Evolutionary conservation across 2,329 filamentous ascomycete species (phyloP), one percentile per base, ranked within the genome.

Genomic region (Alternaria brassicae): DNA sequence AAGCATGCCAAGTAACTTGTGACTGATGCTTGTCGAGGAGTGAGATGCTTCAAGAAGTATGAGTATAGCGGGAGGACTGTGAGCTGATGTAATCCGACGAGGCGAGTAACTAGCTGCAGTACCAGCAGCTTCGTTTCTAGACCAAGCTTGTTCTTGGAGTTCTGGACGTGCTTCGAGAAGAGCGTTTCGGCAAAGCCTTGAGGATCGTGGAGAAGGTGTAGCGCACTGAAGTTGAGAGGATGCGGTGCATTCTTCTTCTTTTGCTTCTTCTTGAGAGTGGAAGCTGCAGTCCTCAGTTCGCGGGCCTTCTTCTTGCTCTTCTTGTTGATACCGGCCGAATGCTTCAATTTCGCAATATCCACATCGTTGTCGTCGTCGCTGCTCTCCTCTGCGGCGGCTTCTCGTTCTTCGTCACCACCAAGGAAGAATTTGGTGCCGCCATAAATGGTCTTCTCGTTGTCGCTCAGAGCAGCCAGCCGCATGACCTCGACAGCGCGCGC

Each of bases 401-500:
- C 95, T 67, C 93, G 88, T 79, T 98, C 95, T 78, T 96, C 94
- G 77, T 99, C 95, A 32, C 93, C 93, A 23, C 95, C 95, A 1
- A 99, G 84, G 82, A 99, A 99, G 83, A 98, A 99, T 23, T 92
- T 87, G 13, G 96, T 91, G 42, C 92, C 93, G 15, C 93, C 92
- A 6, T 91, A 83, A 25, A 95, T 87, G 3, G 98, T 93, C 80
- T 99, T 99, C 70, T 96, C 92, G 69, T 97, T 96, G 51, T 97
- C 90, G 3, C 92, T 88, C 56, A 99, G 81, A 54, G 90, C 89
- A 0, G 94, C 93, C 79, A 97, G 91, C 80, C 96, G 96, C 93
- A 99, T 98, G 66, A 98, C 91, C 72, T 97, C 93, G n/a, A 98
- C 95, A 0, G 94, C 89, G 77, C 93, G 95, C 2, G 93, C 87